Evolutionary conservation across 1,284 basidiomycete species (phyloP), one percentile per base, ranked within the genome.

Genomic region (Cutaneotrichosporon arboriforme): DNA sequence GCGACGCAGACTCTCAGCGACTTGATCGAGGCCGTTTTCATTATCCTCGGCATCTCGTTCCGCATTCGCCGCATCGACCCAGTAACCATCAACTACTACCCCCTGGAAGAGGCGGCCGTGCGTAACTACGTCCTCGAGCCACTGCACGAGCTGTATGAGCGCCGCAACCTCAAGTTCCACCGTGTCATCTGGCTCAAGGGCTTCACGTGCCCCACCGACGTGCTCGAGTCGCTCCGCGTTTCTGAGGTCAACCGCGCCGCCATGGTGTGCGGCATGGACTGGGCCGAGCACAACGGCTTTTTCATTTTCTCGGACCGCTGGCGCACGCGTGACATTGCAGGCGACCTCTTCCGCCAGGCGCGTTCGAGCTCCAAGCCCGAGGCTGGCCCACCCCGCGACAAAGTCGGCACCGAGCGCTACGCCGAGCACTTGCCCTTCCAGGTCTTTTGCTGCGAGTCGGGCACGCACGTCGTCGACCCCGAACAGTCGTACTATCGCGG

Each of bases 181-280:
- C 81, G 90, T 15, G 92, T 97, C 46, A 83, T 97, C 51, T 96
- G 92, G 92, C 80, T 96, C 59, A 97, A 96, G 69, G 92, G 92
- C 0, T 97, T 97, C 73, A 96, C 92, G 0, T 97, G 92, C 68
- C 92, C 92, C 1, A 93, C 90, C 67, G 92, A 97, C 72, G 90
- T 97, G 44, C 78, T 97, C 50, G 92, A 97, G 76, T 93, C 88
- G 17, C 83, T 96, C 68, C 85, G 90, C 59, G 86, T 96, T 55
- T 89, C 87, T 69, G 81, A 87, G 61, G 81, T 81, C 36, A 97
- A 96, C 70, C 83, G 90, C 63, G 92, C 92, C 0, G 88, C 90
- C 1, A 90, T 97, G 89, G 90, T 94, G 2, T 96, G 92, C 70
- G 90, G 91, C 21, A 96, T 96, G 92, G 92, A 97, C 70, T 97